These are phyloP conservation scores for Alternaria gansuensis DNA, from an alignment of 2,329 filamentous ascomycete species.

Conservation along the genomic window DNA sequence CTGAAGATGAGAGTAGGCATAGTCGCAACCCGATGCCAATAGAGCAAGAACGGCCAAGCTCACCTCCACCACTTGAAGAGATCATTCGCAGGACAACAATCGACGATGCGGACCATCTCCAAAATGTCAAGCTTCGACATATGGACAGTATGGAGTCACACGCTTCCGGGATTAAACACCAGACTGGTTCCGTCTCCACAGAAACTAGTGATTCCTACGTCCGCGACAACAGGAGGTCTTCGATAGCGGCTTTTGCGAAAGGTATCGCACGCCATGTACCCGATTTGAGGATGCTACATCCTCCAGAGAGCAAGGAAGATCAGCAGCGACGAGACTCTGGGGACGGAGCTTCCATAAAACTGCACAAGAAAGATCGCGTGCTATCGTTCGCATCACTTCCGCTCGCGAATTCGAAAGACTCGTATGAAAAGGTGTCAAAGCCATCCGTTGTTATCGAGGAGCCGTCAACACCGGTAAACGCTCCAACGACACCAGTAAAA, in stretches of 20 bases:
- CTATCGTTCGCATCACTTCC: constrained; percentile 22
- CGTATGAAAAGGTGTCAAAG: constrained; percentile 4
- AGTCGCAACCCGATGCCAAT: constrained; percentile 28
- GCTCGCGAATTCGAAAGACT: constrained; percentile 3
- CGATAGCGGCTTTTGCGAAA: constrained; percentile 39
- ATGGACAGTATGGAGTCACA: constrained; percentile 25
- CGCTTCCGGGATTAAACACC: constrained; percentile 13
- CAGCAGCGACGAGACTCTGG: constrained; percentile 2
- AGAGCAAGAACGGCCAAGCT: constrained; percentile 13
- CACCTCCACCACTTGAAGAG: constrained; percentile 36
- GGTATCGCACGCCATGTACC: constrained; percentile 34
- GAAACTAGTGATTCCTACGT: constrained; percentile 13
- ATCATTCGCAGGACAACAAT: constrained; percentile 27
- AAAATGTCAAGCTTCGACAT: constrained; percentile 21
- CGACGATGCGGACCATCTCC: constrained; percentile 23
- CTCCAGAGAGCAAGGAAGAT: constrained; percentile 14
- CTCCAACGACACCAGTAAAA: background rate
- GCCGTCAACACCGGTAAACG: background rate
- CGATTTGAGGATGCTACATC: constrained; percentile 35
- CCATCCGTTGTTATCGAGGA: constrained; percentile 11
- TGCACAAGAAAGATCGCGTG: constrained; percentile 22
- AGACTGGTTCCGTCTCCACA: constrained; percentile 2
- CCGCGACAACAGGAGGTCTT: constrained; percentile 32
- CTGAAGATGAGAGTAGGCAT: constrained; percentile 18
- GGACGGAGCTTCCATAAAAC: constrained; percentile 4